A percentile compares a stretch with the other conserved stretches of the same genome.
These are phyloP conservation scores for Candida sonorensis DNA, from an alignment of 805 yeast species.

Conservation along the genomic window DNA sequence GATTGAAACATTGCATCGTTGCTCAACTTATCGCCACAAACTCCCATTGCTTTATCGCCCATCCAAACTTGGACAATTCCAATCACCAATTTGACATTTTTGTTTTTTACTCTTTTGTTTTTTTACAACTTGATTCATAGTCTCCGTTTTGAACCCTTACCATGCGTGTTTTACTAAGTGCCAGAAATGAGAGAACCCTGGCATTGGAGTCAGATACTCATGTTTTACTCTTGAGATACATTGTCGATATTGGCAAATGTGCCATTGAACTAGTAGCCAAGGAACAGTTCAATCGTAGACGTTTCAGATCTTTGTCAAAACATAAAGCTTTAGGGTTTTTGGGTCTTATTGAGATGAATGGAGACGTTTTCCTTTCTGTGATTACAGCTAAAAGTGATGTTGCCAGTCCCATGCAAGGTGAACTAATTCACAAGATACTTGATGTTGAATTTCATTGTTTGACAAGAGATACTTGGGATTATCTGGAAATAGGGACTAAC, in stretches of 20 bases:
- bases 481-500: conserved; percentile 54
- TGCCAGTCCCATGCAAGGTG: conserved; percentile 76
- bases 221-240: conserved; percentile 40
- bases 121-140: no score
- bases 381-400: conserved; percentile 73
- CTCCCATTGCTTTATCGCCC: no score
- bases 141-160: not conserved
- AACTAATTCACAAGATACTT: conserved; percentile 70
- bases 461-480: conserved; percentile 73
- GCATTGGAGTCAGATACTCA: conserved; percentile 37
- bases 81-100: no score
- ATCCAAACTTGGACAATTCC: no score
- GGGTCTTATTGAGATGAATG: conserved; percentile 69
- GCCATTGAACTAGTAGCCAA: conserved; percentile 43
- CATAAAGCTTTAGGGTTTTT: conserved; percentile 59
- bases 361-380: conserved; percentile 66
- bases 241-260: conserved; percentile 31
- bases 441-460: conserved; percentile 86
- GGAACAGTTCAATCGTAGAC: conserved; percentile 29
- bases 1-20: no score
- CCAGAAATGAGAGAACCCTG: conserved; percentile 31
- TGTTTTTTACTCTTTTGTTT: no score
- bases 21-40: no score
- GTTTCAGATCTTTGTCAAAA: conserved; percentile 36
- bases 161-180: conserved; percentile 32